A percentile compares a stretch with the other conserved stretches of the same genome.
phyloP scores from a whole-genome alignment of 169 alveolate genomes.

The Neospora caninum region DNA sequence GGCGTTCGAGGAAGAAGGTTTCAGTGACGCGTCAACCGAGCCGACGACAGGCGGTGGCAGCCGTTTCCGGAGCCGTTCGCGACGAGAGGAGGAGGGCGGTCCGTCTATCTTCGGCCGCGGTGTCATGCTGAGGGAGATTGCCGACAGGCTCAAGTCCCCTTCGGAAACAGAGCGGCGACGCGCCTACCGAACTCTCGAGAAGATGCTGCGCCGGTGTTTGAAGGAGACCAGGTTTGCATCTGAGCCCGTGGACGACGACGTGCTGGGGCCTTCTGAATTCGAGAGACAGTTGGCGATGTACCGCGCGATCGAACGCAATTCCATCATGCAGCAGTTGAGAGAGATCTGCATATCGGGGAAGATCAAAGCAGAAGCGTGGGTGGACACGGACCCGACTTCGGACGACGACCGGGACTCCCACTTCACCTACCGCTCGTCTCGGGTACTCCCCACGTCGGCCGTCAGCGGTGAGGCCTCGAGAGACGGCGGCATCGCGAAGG shows the following conservation, averaged over 20 bases:
- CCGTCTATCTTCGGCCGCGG: background rate
- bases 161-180: background rate
- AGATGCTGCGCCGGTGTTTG: background rate
- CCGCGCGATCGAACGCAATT: background rate
- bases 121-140: background rate
- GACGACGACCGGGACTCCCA: background rate
- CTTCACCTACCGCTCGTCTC: background rate
- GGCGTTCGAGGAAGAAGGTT: background rate
- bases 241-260: background rate
- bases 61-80: background rate
- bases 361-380: slow-evolving; percentile 11
- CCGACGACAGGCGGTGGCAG: background rate
- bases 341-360: slow-evolving; percentile 1
- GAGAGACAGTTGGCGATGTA: slow-evolving; percentile 30
- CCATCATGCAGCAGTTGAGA: background rate
- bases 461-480: background rate
- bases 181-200: background rate
- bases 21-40: slow-evolving; percentile 35
- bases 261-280: background rate
- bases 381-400: background rate
- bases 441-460: background rate
- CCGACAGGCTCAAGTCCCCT: background rate
- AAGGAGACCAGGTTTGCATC: background rate
- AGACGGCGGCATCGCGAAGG: background rate
- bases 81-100: background rate